Evolutionary conservation across 805 yeast species (phyloP), one percentile per base, ranked within the genome.

Genomic region (Lachancea mirantina): DNA sequence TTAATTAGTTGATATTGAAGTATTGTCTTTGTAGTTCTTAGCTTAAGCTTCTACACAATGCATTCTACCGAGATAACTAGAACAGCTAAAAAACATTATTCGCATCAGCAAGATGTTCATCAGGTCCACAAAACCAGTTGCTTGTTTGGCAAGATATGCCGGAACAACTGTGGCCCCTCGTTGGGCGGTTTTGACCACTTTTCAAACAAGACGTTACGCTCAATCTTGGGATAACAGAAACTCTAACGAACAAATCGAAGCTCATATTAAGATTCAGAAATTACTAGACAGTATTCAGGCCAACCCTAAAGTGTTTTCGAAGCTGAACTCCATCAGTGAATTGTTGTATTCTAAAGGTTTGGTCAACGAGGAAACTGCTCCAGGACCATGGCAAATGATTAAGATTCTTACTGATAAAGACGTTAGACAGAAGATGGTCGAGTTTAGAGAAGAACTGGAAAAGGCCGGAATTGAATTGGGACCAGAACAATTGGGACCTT

Each of bases 371-470:
- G 14, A 38, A 3, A 23, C 44, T 5, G 42, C 47, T 15, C 43
- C 49, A 8, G 32, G 37, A 5, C 43, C 49, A 19, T 44, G 48
- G 50, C 47, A 48, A 36, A 43, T 47, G 40, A 39, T 53, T 18
- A 51, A 50, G 38, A 34, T 53, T n/a, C 26, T 53, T 8, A 43
- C 42, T 38, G 50, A 53, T 28, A 42, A 42, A 33, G 56, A 53
- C 14, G 29, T 50, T 19, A 50, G 47, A 31, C 30, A 34, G 6
- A 47, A 56, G 3, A 46, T 53, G 48, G 26, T 32, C 18, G 48
- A 49, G 5, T 46, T 52, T 24, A 50, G 45, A 27, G 34, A 26
- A 6, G 57, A 47, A 24, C 30, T 52, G 36, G 40, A 43, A n/a
- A 45, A 47, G n/a, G 37, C 49, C n/a, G 53, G 52, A 6, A 46